Percentiles rank a stretch among this genome's conserved stretches.
Conservation (phyloP, 2,329 filamentous ascomycete species). For the Tolypocladium inflatum region DNA sequence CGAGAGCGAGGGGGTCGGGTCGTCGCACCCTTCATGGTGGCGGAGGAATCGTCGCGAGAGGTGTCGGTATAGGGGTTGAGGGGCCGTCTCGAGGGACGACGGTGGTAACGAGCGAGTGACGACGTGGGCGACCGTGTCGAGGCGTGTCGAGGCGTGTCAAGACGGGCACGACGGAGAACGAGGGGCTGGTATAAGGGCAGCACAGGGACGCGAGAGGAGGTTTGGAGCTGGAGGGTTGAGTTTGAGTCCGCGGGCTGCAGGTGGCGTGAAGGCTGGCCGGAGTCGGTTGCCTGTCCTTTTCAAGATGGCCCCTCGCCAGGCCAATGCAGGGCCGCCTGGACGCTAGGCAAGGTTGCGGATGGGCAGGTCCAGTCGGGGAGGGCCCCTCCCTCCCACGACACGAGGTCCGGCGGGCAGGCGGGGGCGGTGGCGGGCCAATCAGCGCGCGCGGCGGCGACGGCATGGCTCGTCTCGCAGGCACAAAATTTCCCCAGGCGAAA, state of each 20-base stretch:
- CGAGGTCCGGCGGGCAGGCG: background rate
- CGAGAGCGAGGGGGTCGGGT: background rate
- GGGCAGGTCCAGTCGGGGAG: background rate
- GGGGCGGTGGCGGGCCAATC: background rate
- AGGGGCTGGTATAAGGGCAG: background rate
- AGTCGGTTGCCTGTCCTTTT: background rate
- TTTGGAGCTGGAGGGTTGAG: background rate
- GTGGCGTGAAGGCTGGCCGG: background rate
- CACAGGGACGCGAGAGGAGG: background rate
- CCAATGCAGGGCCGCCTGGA: background rate
- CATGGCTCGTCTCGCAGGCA: background rate
- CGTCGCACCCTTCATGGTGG: background rate
- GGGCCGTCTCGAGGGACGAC: background rate
- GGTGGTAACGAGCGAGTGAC: background rate
- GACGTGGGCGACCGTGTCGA: background rate
- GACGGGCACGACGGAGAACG: background rate
- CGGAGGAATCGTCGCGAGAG: background rate
- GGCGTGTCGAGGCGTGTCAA: background rate
- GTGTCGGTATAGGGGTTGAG: background rate
- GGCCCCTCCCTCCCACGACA: background rate
- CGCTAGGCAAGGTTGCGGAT: background rate
- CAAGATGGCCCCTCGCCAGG: background rate
- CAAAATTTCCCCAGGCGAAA: background rate
- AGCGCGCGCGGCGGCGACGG: background rate
- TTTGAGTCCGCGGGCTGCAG: background rate